Evolutionary conservation across 2,329 filamentous ascomycete genomes (phyloP), one percentile per base, ranked within the genome.

Genomic region (Epichloe sibirici): DNA sequence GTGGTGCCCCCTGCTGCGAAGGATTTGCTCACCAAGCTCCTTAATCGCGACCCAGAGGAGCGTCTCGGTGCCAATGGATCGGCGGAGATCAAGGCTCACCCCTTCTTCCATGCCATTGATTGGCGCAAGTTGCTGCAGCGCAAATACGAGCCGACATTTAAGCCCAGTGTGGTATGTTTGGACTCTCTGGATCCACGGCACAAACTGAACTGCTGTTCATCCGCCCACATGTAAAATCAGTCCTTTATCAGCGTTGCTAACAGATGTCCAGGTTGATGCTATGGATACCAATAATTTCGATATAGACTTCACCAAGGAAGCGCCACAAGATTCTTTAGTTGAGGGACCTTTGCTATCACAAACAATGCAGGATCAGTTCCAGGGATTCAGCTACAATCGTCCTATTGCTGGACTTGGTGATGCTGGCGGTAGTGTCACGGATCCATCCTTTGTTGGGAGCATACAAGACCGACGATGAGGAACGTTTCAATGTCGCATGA

Each of bases 81-180:
- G 4, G 88, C 90, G 21, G 93, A 98, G 71, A 97, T 98, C 75
- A 98, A 98, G 74, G 89, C 90, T 25, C 93, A 98, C 67, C 90
- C 91, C 53, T 98, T 98, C 78, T 97, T 98, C 79, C 90, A 96
- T 65, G 91, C 88, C 67, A 97, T 98, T 62, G 93, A 98, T 69
- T 98, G 93, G 93, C 86, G 90, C 62, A 97, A 97, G 74, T 77
- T 98, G 55, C 74, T 98, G 57, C 93, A 97, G 73, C 83, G 93
- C 67, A 97, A 97, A 74, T 97, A 97, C 66, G 91, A 97, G 74
- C 93, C 93, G 55, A 90, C 88, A 56, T 98, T 97, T 77, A 95
- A 95, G 72, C 93, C 93, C 55, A 95, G 83, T 67, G 90, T 95
- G 75, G 88, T 95, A 82, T 72, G 88, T 89, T 25, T 37, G 7